A percentile compares a stretch with the other conserved stretches of the same genome.
phyloP scores from a whole-genome alignment of 106 monocot genomes.

The Dioscorea alata region DNA sequence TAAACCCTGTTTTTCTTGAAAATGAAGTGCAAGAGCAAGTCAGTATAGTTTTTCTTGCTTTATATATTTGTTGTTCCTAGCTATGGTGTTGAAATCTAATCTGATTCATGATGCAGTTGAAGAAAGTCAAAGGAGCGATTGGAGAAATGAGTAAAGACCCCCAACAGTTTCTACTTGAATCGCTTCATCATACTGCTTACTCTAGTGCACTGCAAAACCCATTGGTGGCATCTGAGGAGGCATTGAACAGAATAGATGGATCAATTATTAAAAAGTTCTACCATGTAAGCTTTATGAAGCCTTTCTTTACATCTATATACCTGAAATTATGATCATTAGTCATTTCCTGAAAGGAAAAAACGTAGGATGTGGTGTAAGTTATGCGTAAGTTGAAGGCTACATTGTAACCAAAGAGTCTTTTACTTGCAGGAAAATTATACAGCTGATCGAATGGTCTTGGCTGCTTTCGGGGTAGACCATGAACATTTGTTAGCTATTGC shows the following conservation, averaged over 20 bases:
- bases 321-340: background rate
- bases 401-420: background rate
- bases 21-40: constrained; percentile 75
- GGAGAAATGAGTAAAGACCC: constrained; percentile 51
- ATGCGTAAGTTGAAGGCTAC: background rate
- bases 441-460: constrained; percentile 67
- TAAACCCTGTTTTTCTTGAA: constrained; percentile 70
- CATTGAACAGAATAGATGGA: constrained; percentile 43
- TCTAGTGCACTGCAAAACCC: constrained; percentile 71
- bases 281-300: constrained; percentile 36
- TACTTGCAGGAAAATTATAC: constrained; percentile 73
- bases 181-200: constrained; percentile 56
- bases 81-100: background rate
- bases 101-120: constrained; percentile 35
- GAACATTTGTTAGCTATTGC: constrained; percentile 53
- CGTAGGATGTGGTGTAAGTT: too few relatives aligned
- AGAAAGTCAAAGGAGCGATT: constrained; percentile 41
- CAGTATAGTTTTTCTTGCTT: background rate
- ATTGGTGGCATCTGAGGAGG: constrained; percentile 41
- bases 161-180: constrained; percentile 57
- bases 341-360: background rate
- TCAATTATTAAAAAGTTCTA: constrained; percentile 56
- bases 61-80: background rate
- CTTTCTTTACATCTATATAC: background rate
- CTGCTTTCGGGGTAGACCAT: constrained; percentile 78